These are phyloP conservation scores for Blastobotrys chiropterorum DNA, from an alignment of 805 yeast species.

Conservation along the genomic window DNA sequence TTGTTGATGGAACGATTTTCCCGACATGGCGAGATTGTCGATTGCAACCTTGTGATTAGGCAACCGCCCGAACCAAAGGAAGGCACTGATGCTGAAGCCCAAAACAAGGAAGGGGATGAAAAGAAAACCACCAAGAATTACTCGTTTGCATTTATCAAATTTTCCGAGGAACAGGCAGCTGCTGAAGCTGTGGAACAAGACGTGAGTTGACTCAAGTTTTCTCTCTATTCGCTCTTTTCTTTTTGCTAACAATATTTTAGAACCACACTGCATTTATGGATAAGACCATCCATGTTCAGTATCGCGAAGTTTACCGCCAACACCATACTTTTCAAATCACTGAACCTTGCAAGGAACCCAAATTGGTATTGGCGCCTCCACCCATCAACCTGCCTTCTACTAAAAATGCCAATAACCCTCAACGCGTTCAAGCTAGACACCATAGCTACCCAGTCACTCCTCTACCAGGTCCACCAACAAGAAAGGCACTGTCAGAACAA, in stretches of 20 bases:
- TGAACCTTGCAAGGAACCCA: slow-evolving; percentile 30
- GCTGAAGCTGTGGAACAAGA: slow-evolving; percentile 71
- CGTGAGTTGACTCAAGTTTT: too few species aligned
- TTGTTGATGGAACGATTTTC: slow-evolving; percentile 54
- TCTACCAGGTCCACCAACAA: neutral
- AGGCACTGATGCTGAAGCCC: too few species aligned
- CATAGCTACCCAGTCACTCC: neutral
- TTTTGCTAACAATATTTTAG: too few species aligned
- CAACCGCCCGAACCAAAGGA: neutral
- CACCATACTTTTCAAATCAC: slow-evolving; percentile 3
- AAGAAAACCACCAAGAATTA: slow-evolving; percentile 31
- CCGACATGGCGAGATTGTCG: slow-evolving; percentile 58
- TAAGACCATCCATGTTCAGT: slow-evolving; percentile 80
- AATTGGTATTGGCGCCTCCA: slow-evolving; percentile 67
- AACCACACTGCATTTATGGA: slow-evolving; percentile 71
- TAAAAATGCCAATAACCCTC: neutral
- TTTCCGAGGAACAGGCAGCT: slow-evolving; percentile 60
- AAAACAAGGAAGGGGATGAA: too few species aligned
- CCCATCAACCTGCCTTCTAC: slow-evolving; percentile 51
- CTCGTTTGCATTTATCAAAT: slow-evolving; percentile 69
- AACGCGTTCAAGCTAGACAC: neutral
- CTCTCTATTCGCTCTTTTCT: too few species aligned
- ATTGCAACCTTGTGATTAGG: slow-evolving; percentile 36
- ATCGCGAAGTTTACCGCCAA: slow-evolving; percentile 51
- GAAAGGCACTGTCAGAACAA: too few species aligned